These are phyloP conservation scores for Camelina sativa DNA, from an alignment of 345 rosid species.

Conservation along the genomic window DNA sequence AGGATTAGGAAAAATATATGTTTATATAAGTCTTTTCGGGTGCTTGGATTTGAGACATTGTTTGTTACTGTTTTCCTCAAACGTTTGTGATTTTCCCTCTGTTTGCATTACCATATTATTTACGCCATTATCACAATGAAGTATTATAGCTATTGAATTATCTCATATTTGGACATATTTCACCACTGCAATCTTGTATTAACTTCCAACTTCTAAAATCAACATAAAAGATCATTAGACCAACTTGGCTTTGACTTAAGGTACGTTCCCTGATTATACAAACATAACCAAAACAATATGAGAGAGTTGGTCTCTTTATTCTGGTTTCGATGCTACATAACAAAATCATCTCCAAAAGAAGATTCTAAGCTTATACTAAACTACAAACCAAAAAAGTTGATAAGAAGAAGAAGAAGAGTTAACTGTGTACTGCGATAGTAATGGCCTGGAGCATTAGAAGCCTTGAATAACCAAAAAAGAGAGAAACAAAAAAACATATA, in stretches of 20 bases:
- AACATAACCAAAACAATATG: background rate
- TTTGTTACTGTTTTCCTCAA: background rate
- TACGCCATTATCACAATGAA: background rate
- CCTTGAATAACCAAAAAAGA: slow-evolving; percentile 32
- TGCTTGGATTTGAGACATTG: slow-evolving; percentile 26
- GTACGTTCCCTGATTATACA: slow-evolving; percentile 30
- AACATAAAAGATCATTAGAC: slow-evolving; percentile 20
- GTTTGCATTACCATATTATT: background rate
- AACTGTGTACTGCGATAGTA: slow-evolving; percentile 32
- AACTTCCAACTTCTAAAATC: slow-evolving; percentile 10
- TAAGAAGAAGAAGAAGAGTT: background rate
- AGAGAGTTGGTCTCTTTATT: slow-evolving; percentile 6
- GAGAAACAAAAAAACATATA: slow-evolving; percentile 7
- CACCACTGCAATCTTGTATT: background rate
- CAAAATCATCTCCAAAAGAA: background rate
- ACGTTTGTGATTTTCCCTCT: background rate
- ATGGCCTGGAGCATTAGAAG: slow-evolving; percentile 20
- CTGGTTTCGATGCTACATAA: background rate
- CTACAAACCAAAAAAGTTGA: background rate
- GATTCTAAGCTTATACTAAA: background rate
- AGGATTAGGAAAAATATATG: slow-evolving; percentile 26
- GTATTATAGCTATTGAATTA: background rate
- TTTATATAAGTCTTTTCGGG: slow-evolving; percentile 32
- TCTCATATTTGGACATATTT: slow-evolving; percentile 10
- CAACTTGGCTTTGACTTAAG: slow-evolving; percentile 9